Base-by-base conservation (phyloP, 2,329 filamentous ascomycete genomes). In the Beauveria medogensis region DNA sequence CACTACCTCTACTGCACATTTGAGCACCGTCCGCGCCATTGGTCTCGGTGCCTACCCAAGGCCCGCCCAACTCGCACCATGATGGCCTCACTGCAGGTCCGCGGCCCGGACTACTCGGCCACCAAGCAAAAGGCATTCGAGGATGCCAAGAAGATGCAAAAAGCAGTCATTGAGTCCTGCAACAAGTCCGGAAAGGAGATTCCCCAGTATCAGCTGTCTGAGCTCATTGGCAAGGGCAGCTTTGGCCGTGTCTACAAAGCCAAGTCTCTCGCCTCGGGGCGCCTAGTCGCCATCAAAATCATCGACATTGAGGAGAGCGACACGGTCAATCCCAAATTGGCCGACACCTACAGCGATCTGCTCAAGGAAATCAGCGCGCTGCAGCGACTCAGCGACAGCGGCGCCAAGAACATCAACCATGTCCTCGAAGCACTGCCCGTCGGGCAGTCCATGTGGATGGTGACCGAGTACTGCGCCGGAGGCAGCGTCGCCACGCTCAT, bases 401-500 rank as follows among this genome's bases (percentile, higher is more conserved):
- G 86, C 53, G 90, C 90, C 20, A 82, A 83, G 66, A 93, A 93
- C 69, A 86, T 95, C 74, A 94, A 93, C 70, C 82, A 87, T 67
- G 88, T 93, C 56, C 86, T 92, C 67, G 90, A 92, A 65, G 89
- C 89, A 5, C 80, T 92, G 22, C 85, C 89, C 9, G 85, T 93
- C 43, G 88, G 89, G 47, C 86, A 89, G 66, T 84, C 90, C 63
- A 87, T 95, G 76, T 95, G 91, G 91, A 90, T 94, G 77, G 85
- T 94, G 60, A 92, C 89, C 62, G 90, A 94, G 74, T 92, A 92
- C 72, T 92, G 90, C 67, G 89, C 88, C 6, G 91, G 91, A 64
- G 91, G 91, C 54, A 94, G 90, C 71, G 87, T 95, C 71, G 87
- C 83, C 65, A 92, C 82, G 63, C 81, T 83, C 62, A 87, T 87